Base-by-base conservation (phyloP, 345 rosid genomes). In the Toxicodendron radicans region DNA sequence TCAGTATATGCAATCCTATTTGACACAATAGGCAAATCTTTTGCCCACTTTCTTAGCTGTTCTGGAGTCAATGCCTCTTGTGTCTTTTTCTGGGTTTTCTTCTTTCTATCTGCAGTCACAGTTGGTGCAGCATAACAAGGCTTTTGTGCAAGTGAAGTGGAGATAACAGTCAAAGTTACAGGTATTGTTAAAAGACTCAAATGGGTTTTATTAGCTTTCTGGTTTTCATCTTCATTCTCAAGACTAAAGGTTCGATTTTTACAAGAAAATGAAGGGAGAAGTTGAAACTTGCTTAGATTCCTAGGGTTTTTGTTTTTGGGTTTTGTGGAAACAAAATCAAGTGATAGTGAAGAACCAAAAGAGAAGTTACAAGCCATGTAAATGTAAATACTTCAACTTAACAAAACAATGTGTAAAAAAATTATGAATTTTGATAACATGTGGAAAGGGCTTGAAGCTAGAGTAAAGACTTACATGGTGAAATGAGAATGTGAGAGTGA, bases 1-100 rank as follows among this genome's bases (percentile, higher is more conserved):
- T 90, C 94, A 43, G 94, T 94, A 54, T 87, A 94, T 0, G 97
- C 94, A 75, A 94, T 87, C 66, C 91, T 85, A 76, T 75, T 79
- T 0, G 88, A 78, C 23, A 94, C 93, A 60, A 83, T 52, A 60
- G 97, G 98, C 12, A 94, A 83, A 75, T 88, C 85, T 74, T 85
- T 82, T 4, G 89, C 77, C 98, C 98, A 94, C 35, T 79, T 78
- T 82, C 82, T 92, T 24, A 92, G 85, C 85, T 94, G 97, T 52
- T 90, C 96, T 0, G 88, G 87, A 14, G 93, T 87, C 54, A 87
- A 79, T 18, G 87, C 78, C 70, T 90, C 94, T 62, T 81, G 86
- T 27, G 87, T 9, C 72, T 82, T 94, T 83, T 84, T 92, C 72
- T 67, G 86, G 46, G 84, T 23, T 81, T 79, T 87, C 77, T 85